A percentile compares a stretch with the other conserved stretches of the same genome.
Conservation (phyloP, 2,329 filamentous ascomycete genomes). For the Penicillium sp. region DNA sequence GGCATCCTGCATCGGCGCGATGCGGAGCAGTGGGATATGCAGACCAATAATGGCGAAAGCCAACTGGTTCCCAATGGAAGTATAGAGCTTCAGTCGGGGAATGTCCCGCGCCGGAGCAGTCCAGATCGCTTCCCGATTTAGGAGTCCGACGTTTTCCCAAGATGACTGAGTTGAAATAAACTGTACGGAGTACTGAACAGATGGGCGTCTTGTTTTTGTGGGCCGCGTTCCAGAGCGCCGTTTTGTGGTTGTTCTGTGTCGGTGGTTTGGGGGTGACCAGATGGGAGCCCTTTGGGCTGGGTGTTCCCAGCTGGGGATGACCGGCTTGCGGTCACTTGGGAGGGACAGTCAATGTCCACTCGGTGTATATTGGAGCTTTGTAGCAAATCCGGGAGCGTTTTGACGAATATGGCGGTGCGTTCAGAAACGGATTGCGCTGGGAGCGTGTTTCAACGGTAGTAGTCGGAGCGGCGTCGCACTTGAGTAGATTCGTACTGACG, state of each 20-base stretch:
- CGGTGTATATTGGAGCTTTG: conserved; percentile 7
- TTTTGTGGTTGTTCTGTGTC: conserved; percentile 3
- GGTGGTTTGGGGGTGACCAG: background rate
- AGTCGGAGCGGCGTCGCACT: conserved; percentile 33
- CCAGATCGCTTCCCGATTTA: conserved; percentile 14
- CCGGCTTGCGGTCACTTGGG: conserved; percentile 10
- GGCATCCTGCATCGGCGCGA: background rate
- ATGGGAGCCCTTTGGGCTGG: background rate
- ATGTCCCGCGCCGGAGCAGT: conserved; percentile 7
- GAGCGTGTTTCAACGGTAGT: conserved; percentile 30
- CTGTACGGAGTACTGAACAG: conserved; percentile 7
- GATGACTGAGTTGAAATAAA: conserved; percentile 1
- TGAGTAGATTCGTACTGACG: conserved; percentile 34
- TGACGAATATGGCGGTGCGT: background rate
- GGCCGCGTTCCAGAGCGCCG: conserved; percentile 5
- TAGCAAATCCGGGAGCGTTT: background rate
- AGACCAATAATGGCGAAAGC: conserved; percentile 13
- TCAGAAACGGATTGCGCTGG: background rate
- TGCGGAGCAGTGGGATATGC: background rate
- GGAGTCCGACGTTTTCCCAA: conserved; percentile 12
- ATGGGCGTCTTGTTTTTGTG: background rate
- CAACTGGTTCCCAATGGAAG: conserved; percentile 5
- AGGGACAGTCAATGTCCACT: conserved; percentile 11
- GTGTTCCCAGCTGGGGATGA: conserved; percentile 6
- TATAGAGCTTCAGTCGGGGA: conserved; percentile 11